Conservation (phyloP, 2,329 filamentous ascomycete genomes). For the Fusarium sororula region DNA sequence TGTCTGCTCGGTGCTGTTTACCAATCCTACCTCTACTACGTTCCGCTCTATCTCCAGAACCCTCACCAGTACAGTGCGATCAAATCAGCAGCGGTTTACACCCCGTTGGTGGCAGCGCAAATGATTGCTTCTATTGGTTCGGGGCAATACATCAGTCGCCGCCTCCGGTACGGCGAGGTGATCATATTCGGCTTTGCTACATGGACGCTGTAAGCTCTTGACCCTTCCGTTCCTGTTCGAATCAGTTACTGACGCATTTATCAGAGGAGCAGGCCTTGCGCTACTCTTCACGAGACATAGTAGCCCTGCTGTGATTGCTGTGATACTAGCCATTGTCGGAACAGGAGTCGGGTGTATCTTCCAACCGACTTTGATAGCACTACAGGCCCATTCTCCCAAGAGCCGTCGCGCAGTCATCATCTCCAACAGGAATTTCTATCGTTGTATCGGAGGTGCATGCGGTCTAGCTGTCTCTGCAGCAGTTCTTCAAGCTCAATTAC, state of each 20-base stretch:
- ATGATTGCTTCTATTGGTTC: neutral
- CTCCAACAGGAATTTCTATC: slow-evolving; percentile 1
- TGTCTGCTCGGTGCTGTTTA: neutral
- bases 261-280: neutral
- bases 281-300: neutral
- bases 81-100: neutral
- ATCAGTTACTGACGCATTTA: accelerated
- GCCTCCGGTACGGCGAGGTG: neutral
- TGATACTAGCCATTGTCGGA: neutral
- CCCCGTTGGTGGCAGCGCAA: neutral
- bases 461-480: neutral
- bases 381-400: neutral
- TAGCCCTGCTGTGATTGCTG: neutral
- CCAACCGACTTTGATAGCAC: neutral
- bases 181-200: neutral
- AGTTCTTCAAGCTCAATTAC: neutral
- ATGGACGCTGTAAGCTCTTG: neutral
- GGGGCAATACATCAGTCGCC: slow-evolving; percentile 1
- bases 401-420: slow-evolving; percentile 2
- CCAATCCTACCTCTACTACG: neutral
- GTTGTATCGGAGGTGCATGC: neutral
- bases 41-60: neutral
- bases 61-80: neutral
- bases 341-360: neutral
- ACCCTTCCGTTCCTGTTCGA: no score